Conservation (phyloP, 805 yeast species). For the Candida nemodendra region DNA sequence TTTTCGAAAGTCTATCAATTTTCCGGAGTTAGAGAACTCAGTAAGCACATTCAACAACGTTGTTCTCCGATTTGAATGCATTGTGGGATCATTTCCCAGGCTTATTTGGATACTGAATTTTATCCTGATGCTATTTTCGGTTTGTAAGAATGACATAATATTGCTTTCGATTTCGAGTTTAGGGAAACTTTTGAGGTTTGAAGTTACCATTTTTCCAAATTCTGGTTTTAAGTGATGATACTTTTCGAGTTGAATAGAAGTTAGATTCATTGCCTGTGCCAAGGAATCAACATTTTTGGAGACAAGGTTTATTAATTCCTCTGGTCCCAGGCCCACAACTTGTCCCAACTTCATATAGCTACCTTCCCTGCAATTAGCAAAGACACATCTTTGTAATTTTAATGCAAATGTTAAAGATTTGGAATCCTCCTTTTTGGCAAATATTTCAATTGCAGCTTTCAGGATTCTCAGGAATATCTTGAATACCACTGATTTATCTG, state of each 20-base stretch:
- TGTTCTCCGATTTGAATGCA: too few relatives aligned
- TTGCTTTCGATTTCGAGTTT: too few relatives aligned
- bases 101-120: too few relatives aligned
- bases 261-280: conserved; percentile 29
- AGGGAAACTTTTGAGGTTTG: too few relatives aligned
- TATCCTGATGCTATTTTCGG: too few relatives aligned
- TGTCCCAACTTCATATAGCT: conserved; percentile 45
- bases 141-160: too few relatives aligned
- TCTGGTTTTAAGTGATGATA: conserved; percentile 39
- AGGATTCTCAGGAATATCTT: conserved; percentile 42
- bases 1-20: conserved; percentile 45
- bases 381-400: conserved; percentile 38
- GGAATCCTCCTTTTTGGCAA: conserved; percentile 40
- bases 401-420: conserved; percentile 39
- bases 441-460: conserved; percentile 45
- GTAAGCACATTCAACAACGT: too few relatives aligned
- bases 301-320: conserved; percentile 38
- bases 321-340: conserved; percentile 45
- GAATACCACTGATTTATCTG: conserved; percentile 45
- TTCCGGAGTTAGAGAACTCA: conserved; percentile 25
- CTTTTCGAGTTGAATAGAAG: conserved; percentile 39
- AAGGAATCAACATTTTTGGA: conserved; percentile 36
- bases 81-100: too few relatives aligned
- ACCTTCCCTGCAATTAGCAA: conserved; percentile 52
- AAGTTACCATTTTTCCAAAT: conserved; percentile 1